Base-by-base conservation (phyloP, 2,329 filamentous ascomycete genomes). In the Ascosphaera acerosa region DNA sequence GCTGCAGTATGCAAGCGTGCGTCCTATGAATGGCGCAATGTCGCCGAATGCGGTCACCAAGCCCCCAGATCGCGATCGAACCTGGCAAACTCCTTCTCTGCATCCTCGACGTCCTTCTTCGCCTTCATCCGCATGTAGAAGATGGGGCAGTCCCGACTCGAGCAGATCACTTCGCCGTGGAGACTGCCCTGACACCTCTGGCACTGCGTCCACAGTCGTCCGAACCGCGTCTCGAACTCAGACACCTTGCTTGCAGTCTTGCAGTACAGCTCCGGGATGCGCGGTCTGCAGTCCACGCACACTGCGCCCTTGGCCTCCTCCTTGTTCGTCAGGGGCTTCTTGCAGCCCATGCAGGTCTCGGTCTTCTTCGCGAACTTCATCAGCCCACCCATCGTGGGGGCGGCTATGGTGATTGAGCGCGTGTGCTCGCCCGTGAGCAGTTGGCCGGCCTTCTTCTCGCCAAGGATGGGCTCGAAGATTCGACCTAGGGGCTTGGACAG, bases 41-140 rank as follows among this genome's bases (percentile, higher is more conserved):
- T n/a, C n/a, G 37, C n/a, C n/a, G n/a, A n/a, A n/a, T n/a, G n/a
- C n/a, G n/a, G n/a, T 48, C 39, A 70, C 66, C 66, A 71, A 17
- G 77, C 66, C 34, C 75, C 72, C 43, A 70, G 66, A 52, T 91
- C 82, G 39, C 70, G 66, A 54, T 97, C 87, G 53, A 97, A 97
- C 42, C 87, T 62, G 42, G 66, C 66, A 44, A 97, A 53, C 51
- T 97, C 87, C 56, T 80, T 89, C 34, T 82, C 80, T 2, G 73
- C 74, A 55, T 97, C 87, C 52, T 94, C 84, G 23, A 94, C 71
- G 50, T 97, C 87, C 61, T 97, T 97, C 65, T 92, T 90, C 18
- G 84, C 84, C 63, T 97, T 97, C 87, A 97, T 97, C 3, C 87
- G 71, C 87, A 97, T 97, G 52, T 97, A 97, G 53, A 97, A 97